Evolutionary conservation across 164 flowering plant species (phyloP).

Genomic region (Piper longum): DNA sequence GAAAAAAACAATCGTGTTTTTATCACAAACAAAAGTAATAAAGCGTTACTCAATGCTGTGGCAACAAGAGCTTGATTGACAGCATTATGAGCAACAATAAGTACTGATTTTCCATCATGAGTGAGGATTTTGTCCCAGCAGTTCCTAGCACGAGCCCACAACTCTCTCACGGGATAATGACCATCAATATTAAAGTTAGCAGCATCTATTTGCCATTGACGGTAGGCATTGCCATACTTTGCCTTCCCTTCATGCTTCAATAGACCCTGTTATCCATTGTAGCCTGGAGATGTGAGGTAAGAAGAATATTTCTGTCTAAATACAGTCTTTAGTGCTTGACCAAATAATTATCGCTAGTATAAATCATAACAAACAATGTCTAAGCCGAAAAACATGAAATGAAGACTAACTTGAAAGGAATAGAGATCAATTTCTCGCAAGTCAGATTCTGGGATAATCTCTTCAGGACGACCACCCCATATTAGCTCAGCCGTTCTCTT

Average conservation of each 20-base stretch:
- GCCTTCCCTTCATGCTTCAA: constrained; percentile 76
- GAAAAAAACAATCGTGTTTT: background rate
- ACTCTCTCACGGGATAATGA: constrained; percentile 90
- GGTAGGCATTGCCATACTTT: constrained; percentile 59
- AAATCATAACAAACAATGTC: background rate
- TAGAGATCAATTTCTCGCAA: constrained; percentile 91
- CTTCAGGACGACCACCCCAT: constrained; percentile 56
- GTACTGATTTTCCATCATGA: constrained; percentile 73
- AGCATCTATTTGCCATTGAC: constrained; percentile 79
- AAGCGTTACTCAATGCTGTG: constrained; percentile 63
- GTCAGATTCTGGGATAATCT: constrained; percentile 53
- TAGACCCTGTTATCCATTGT: constrained; percentile 52
- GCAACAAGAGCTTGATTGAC: constrained; percentile 96
- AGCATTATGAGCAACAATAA: constrained; percentile 97
- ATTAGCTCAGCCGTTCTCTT: constrained; percentile 91
- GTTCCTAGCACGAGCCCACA: constrained; percentile 79
- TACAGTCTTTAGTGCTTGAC: background rate
- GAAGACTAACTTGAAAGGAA: constrained; percentile 73
- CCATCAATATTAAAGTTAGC: constrained; percentile 76
- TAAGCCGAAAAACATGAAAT: constrained; percentile 6
- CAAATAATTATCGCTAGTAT: background rate
- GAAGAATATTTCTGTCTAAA: background rate
- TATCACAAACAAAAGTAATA: background rate
- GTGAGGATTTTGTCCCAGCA: constrained; percentile 65
- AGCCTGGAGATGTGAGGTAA: constrained; percentile 8